Evolutionary conservation across 106 monocot species (phyloP), one percentile per base, ranked within the genome.

Genomic region (Amphibolis antarctica): DNA sequence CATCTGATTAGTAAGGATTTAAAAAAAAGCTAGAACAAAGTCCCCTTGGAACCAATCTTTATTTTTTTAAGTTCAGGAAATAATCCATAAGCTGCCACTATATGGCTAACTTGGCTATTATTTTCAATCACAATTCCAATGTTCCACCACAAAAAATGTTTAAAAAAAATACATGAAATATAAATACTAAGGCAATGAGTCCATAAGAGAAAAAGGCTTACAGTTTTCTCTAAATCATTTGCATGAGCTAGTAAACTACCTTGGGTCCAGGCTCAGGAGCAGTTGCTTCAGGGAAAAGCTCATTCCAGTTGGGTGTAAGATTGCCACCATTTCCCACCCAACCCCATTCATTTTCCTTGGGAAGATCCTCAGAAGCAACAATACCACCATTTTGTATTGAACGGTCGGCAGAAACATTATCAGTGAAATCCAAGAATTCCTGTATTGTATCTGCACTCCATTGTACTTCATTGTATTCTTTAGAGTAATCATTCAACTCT

Each of bases 261-360:
- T 64, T 27, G 15, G 46, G 22, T 44, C 62, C 62, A 14, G 56
- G 25, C 48, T 66, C 66, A 5, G 48, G 1, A 13, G 21, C 43
- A 61, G 50, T 28, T n/a, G 60, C 67, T 43, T 74, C 61, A 44
- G 22, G 14, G 12, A 67, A 53, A 61, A 67, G 36, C n/a, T 74
- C 53, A 67, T 56, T 62, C 66, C 66, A 67, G 61, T 61, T 54
- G 25, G 30, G 24, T 27, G 52, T 23, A 20, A 74, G 31, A 59
- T n/a, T 46, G 9, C 60, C 67, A 21, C 62, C 74, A 52, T 14
- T 45, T 18, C 31, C 30, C 26, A 74, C 50, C 66, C 67, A 66
- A 4, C 67, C 67, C 74, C 74, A 74, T 14, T 74, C 67, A 62
- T 61, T 62, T 44, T 52, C 60, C 52, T 67, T 74, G 24, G 69